Evolutionary conservation across 1,284 basidiomycete species (phyloP).

Genomic region (Trichosporon ovoides): DNA sequence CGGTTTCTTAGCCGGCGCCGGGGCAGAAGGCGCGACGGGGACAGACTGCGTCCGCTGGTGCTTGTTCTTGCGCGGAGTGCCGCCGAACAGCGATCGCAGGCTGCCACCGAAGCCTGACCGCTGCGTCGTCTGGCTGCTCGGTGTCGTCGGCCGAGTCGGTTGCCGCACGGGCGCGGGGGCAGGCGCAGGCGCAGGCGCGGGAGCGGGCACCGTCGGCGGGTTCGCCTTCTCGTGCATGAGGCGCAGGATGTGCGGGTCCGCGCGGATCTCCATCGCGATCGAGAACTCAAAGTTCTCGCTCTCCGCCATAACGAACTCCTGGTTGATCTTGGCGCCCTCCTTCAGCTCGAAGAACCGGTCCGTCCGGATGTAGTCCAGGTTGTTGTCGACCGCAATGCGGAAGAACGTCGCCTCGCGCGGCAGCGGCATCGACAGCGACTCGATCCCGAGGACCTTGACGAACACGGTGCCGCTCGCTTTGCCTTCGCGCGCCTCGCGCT

Average conservation of each 20-base stretch:
- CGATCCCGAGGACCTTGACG: conserved; percentile 81
- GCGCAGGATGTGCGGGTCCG: conserved; percentile 68
- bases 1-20: conserved; percentile 3
- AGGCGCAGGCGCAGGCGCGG: conserved; percentile 45
- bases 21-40: conserved; percentile 16
- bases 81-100: conserved; percentile 5
- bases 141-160: background rate
- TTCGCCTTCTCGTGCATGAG: conserved; percentile 57
- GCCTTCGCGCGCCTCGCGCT: conserved; percentile 62
- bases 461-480: conserved; percentile 89
- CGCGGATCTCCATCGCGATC: conserved; percentile 71
- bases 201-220: conserved; percentile 4
- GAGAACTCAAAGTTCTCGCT: conserved; percentile 82
- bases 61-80: conserved; percentile 17
- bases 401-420: conserved; percentile 68
- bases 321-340: conserved; percentile 67
- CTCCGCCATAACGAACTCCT: conserved; percentile 79
- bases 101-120: conserved; percentile 6
- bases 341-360: conserved; percentile 62
- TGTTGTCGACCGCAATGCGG: conserved; percentile 90
- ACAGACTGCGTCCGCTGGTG: conserved; percentile 19
- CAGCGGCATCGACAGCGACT: conserved; percentile 65
- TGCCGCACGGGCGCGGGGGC: too few relatives aligned
- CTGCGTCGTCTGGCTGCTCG: background rate
- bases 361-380: conserved; percentile 92